Evolutionary conservation across 2,329 filamentous ascomycete genomes (phyloP), one percentile per base, ranked within the genome.

Genomic region (Shiraia bambusicola): DNA sequence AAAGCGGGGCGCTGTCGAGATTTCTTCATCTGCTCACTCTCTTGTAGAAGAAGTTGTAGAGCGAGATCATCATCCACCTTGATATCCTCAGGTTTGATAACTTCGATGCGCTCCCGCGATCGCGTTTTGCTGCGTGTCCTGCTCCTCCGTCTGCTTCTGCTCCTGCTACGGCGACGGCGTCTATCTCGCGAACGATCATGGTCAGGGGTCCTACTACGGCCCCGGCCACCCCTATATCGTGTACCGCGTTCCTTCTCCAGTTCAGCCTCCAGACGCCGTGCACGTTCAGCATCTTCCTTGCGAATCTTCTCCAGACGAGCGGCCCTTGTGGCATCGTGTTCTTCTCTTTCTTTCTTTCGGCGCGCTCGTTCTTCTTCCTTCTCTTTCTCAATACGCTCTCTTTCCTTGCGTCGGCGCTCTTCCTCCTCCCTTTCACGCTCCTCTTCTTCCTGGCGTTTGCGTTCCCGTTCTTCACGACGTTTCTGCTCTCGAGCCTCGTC

Each of bases 291-390:
- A 25, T 67, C 61, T 35, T 62, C 54, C 16, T 67, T 58, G 19
- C 61, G 57, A 10, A 61, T 59, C 38, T 58, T 56, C 46, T 76
- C 48, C 62, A 76, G 54, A 58, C 73, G 63, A 56, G 68, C 52
- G 58, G 72, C 50, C 62, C 76, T 55, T 66, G 70, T 50, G 59
- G 63, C 57, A 13, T 79, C 77, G 40, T 62, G 49, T 41, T 65
- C 59, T 31, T 62, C 58, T 22, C 63, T 47, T 40, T 71, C 70
- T 40, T 71, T 69, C 34, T 77, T 76, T 61, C 72, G 56, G 19
- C 72, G 69, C n/a, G 47, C 48, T 7, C 58, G 80, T 73, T 60
- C 74, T 45, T 80, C 77, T 66, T 67, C 84, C 69, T 72, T 65
- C 58, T 64, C 61, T n/a, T 58, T 58, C 22, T 63, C 59, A 2